Evolutionary conservation across 345 rosid genomes (phyloP).

Genomic region (Eucalyptus pauciflora): DNA sequence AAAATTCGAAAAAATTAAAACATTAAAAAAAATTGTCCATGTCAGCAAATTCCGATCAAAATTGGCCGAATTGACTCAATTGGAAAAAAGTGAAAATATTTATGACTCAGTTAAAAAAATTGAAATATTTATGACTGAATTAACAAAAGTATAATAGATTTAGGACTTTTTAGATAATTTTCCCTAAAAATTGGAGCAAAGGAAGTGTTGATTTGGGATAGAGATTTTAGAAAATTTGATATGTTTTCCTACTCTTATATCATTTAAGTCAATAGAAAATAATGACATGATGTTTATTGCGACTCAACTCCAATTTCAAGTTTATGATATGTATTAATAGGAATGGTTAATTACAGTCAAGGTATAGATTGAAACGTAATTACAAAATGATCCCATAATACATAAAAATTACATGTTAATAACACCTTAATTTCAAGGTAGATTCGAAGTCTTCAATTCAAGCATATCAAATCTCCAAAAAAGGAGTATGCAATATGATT

Average conservation of each 20-base stretch:
- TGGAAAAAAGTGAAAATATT: too few species aligned
- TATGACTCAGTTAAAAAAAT: too few species aligned
- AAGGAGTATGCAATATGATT: not conserved
- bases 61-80: too few species aligned
- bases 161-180: too few species aligned
- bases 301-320: not conserved
- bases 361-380: not conserved
- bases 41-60: too few species aligned
- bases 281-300: not conserved
- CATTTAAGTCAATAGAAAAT: not conserved
- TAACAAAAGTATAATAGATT: too few species aligned
- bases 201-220: not conserved
- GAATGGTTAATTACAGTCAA: not conserved
- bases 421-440: not conserved
- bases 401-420: not conserved
- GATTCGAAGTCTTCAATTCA: not conserved
- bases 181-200: not conserved
- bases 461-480: not conserved
- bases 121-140: too few species aligned
- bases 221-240: not conserved
- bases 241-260: not conserved
- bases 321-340: not conserved
- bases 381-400: not conserved
- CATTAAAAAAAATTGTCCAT: too few species aligned
- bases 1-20: too few species aligned